Conservation (phyloP, 2,329 filamentous ascomycete species). For the Colletotrichum graminicola region DNA sequence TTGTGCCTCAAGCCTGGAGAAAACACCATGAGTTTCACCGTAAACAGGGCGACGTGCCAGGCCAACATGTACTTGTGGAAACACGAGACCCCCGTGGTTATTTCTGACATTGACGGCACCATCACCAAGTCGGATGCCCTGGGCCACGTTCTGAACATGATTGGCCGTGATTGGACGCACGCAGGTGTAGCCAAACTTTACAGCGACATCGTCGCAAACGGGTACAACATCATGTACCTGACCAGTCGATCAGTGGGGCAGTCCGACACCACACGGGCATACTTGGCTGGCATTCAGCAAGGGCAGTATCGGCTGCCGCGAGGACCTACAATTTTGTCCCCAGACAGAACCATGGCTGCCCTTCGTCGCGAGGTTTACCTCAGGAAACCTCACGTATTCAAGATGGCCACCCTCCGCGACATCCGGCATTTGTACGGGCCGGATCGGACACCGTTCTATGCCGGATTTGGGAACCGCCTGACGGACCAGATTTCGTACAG, state of each 20-base stretch:
- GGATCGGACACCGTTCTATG: constrained; percentile 88
- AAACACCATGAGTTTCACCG: constrained; percentile 95
- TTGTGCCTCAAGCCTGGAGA: constrained; percentile 85
- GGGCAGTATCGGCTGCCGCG: constrained; percentile 88
- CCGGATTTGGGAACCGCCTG: constrained; percentile 94
- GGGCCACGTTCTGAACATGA: constrained; percentile 95
- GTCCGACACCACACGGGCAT: constrained; percentile 89
- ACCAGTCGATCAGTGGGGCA: constrained; percentile 95
- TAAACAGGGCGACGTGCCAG: constrained; percentile 92
- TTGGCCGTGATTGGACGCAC: constrained; percentile 98
- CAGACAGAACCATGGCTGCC: constrained; percentile 94
- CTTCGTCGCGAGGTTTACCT: constrained; percentile 93
- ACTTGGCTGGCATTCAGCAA: constrained; percentile 89
- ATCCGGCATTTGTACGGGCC: constrained; percentile 89
- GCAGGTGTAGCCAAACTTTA: constrained; percentile 97
- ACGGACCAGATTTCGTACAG: constrained; percentile 97
- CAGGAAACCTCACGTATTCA: constrained; percentile 97
- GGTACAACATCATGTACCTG: constrained; percentile 98
- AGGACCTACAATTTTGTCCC: constrained; percentile 94
- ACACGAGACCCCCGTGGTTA: constrained; percentile 91
- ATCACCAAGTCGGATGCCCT: constrained; percentile 98
- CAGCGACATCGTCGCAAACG: constrained; percentile 93
- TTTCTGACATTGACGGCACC: constrained; percentile 98
- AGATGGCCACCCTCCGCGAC: constrained; percentile 97
- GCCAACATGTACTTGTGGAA: constrained; percentile 96